A percentile compares a stretch with the other conserved stretches of the same genome.
These are phyloP conservation scores for Chlorella sp. DNA, from an alignment of 139 green algal genomes.

Conservation along the genomic window DNA sequence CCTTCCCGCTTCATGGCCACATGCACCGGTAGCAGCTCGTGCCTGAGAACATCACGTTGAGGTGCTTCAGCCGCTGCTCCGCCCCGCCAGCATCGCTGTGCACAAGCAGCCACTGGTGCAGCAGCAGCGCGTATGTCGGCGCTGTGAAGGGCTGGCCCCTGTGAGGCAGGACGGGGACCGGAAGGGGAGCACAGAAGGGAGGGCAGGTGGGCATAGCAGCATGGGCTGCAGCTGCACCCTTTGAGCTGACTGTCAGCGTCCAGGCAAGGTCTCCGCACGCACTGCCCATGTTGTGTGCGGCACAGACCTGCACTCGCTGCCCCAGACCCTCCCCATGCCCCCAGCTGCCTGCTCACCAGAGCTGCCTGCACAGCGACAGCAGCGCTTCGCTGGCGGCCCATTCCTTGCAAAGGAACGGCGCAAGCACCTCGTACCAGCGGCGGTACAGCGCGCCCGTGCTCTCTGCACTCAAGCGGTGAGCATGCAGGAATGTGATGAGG, in stretches of 20 bases:
- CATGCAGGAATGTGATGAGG: too few relatives aligned
- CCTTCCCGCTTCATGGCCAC: too few relatives aligned
- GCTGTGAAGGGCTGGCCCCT: conserved; percentile 72
- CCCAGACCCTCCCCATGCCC: too few relatives aligned
- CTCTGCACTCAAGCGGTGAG: not conserved
- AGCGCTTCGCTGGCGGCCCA: conserved; percentile 60
- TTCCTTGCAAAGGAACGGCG: conserved; percentile 61
- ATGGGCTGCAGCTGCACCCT: too few relatives aligned
- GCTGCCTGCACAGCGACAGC: conserved; percentile 70
- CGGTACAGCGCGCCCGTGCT: conserved; percentile 36
- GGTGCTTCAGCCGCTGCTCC: conserved; percentile 76
- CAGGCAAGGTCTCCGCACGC: too few relatives aligned
- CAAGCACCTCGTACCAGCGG: conserved; percentile 72
- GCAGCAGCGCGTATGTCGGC: conserved; percentile 77
- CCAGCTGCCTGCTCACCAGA: conserved; percentile 52
- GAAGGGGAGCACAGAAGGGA: too few relatives aligned
- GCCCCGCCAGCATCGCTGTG: conserved; percentile 55
- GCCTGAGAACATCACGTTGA: conserved; percentile 81
- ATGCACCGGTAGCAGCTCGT: not conserved
- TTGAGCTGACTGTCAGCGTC: too few relatives aligned
- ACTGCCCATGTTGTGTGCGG: too few relatives aligned
- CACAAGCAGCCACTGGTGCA: conserved; percentile 81
- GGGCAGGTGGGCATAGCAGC: too few relatives aligned
- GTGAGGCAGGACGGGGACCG: too few relatives aligned
- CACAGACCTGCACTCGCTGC: too few relatives aligned